Base-by-base conservation (phyloP, 148 eudicot species). In the Rhododendron mucronatum region DNA sequence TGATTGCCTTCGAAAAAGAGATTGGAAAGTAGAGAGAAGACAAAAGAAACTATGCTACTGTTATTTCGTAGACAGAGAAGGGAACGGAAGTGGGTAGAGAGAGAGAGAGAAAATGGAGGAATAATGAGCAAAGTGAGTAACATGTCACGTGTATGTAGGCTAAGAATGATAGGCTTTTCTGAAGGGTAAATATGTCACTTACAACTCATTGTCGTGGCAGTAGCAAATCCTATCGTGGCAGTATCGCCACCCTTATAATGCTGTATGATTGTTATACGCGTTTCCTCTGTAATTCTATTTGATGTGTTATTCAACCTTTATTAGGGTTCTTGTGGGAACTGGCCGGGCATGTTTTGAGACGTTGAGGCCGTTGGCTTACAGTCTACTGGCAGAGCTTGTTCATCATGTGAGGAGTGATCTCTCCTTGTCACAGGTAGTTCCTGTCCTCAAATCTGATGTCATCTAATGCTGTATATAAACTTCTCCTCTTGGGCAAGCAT, bases 331-430 rank as follows among this genome's bases (percentile, higher is more conserved):
- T 86, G 98, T 96, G 88, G 99, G 99, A 50, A 96, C 94, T 92
- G 99, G 98, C 51, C 93, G 99, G 83, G 98, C 99, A 78, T 96
- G 99, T 86, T 95, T 93, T 82, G 99, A 95, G 90, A 92, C 97
- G 74, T 88, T 96, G 91, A 93, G 98, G 93, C 98, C 99, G 41
- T 86, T 96, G 89, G 99, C 99, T 59, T 96, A 96, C 88, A 96
- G 99, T 91, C 93, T 96, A 59, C 88, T 96, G 79, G 99, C 99
- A 48, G 99, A 96, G 91, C 94, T 95, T 86, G 99, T 95, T 87
- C 99, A 96, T 91, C 98, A 96, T 91, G 99, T 96, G 88, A 92
- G 99, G 86, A 91, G 88, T 50, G 98, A 96, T 78, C 95, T 96
- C 82, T 93, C 99, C 88, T 89, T 95, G 90, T 88, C 95, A 59